These are phyloP conservation scores for Hygrocybe punicea DNA, from an alignment of 768 basidiomycete genomes.

Conservation along the genomic window DNA sequence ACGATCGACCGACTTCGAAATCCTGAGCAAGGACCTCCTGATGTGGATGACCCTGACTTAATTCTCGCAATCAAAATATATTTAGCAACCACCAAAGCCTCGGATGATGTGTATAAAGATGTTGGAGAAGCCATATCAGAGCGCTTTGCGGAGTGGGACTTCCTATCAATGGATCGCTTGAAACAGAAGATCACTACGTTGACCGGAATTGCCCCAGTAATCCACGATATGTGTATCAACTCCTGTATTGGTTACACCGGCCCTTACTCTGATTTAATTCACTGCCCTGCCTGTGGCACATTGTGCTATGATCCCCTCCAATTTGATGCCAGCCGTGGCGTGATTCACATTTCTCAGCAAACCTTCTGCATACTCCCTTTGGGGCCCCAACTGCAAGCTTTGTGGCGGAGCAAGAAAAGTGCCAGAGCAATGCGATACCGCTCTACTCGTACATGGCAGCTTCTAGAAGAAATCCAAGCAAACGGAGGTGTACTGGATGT, in stretches of 20 bases:
- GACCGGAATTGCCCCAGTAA: slow-evolving; percentile 36
- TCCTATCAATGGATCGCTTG: slow-evolving; percentile 31
- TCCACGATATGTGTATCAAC: slow-evolving; percentile 42
- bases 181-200: slow-evolving; percentile 26
- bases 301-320: slow-evolving; percentile 23
- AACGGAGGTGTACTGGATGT: too few species aligned
- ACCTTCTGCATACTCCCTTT: slow-evolving; percentile 32
- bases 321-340: background rate
- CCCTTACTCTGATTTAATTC: slow-evolving; percentile 24
- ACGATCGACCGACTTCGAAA: slow-evolving; percentile 25
- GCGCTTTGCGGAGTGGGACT: slow-evolving; percentile 21
- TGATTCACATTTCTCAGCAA: slow-evolving; percentile 23
- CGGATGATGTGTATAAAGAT: slow-evolving; percentile 29
- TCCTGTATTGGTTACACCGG: slow-evolving; percentile 42
- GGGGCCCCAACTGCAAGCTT: slow-evolving; percentile 31
- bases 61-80: slow-evolving; percentile 34
- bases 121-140: slow-evolving; percentile 19
- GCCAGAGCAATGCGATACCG: slow-evolving; percentile 30
- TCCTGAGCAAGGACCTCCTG: slow-evolving; percentile 17
- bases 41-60: slow-evolving; percentile 22
- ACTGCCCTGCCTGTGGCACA: slow-evolving; percentile 33
- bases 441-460: background rate
- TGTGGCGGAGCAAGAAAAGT: slow-evolving; percentile 18
- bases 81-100: slow-evolving; percentile 26
- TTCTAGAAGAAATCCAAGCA: too few species aligned